These are phyloP conservation scores for Auricularia cornea DNA, from an alignment of 768 basidiomycete genomes.

Conservation along the genomic window DNA sequence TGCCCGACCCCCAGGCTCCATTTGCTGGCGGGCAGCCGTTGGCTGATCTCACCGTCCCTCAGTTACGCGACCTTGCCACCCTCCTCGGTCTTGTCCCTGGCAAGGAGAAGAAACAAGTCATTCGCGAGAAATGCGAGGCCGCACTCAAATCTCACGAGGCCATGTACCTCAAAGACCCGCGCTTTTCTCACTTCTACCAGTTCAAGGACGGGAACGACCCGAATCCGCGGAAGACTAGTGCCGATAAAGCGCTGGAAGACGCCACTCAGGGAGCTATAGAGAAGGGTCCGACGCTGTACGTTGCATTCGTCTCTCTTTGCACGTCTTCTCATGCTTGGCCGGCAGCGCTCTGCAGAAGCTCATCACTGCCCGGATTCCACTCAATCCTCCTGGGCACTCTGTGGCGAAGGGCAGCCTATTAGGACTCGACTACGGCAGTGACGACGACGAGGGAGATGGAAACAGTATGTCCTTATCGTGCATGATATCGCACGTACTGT, in stretches of 20 bases:
- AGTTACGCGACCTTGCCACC: background rate
- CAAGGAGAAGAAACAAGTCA: background rate
- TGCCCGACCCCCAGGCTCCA: too few relatives aligned
- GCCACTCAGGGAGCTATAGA: background rate
- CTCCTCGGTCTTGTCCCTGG: background rate
- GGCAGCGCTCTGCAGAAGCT: background rate
- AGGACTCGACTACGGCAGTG: background rate
- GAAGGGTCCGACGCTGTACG: background rate
- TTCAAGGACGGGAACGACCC: background rate
- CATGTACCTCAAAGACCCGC: background rate
- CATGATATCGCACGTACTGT: too few relatives aligned
- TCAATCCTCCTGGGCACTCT: background rate
- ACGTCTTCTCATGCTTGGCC: background rate
- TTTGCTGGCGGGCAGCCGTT: background rate
- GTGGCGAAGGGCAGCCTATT: background rate
- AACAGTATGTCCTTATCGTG: too few relatives aligned
- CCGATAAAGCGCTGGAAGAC: background rate
- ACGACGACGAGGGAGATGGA: background rate
- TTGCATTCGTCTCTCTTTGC: background rate
- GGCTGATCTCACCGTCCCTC: background rate
- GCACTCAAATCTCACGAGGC: background rate
- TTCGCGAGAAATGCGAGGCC: background rate
- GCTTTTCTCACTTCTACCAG: background rate
- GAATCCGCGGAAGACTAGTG: background rate
- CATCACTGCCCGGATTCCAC: background rate